phyloP scores from a whole-genome alignment of 2,329 filamentous ascomycete species.

The Plectosphaerella sp. region DNA sequence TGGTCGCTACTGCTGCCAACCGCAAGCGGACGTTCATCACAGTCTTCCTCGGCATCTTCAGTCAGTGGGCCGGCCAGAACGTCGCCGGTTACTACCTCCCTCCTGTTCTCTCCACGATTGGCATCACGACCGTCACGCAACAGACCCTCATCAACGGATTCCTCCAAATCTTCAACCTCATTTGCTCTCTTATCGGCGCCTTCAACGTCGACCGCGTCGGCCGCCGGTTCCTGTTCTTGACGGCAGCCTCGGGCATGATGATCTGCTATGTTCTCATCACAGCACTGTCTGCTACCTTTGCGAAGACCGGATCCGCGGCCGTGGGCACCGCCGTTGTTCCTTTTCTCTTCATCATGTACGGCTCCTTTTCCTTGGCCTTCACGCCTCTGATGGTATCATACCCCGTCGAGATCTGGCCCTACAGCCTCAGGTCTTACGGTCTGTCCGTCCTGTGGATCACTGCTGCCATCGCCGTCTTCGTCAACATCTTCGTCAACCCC shows the following conservation, averaged over 20 bases:
- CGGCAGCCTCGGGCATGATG: conserved; percentile 11
- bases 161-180: conserved; percentile 8
- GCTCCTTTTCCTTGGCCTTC: conserved; percentile 29
- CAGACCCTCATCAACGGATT: conserved; percentile 30
- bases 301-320: conserved; percentile 5
- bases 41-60: conserved; percentile 8
- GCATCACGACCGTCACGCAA: conserved; percentile 22
- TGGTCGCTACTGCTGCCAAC: conserved; percentile 10
- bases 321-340: conserved; percentile 22
- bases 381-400: conserved; percentile 26
- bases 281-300: conserved; percentile 11
- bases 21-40: conserved; percentile 11
- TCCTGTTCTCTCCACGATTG: conserved; percentile 23
- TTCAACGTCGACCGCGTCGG: conserved; percentile 11
- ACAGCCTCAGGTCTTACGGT: conserved; percentile 9
- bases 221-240: conserved; percentile 15
- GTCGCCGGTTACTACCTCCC: conserved; percentile 30
- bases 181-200: conserved; percentile 19
- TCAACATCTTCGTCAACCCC: conserved; percentile 32
- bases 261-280: conserved; percentile 9
- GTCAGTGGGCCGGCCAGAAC: conserved; percentile 15
- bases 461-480: conserved; percentile 2
- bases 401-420: conserved; percentile 20
- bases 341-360: conserved; percentile 32
- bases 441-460: conserved; percentile 1